Base-by-base conservation (phyloP, 2,329 filamentous ascomycete genomes). In the Atkinsonella hypoxylon region DNA sequence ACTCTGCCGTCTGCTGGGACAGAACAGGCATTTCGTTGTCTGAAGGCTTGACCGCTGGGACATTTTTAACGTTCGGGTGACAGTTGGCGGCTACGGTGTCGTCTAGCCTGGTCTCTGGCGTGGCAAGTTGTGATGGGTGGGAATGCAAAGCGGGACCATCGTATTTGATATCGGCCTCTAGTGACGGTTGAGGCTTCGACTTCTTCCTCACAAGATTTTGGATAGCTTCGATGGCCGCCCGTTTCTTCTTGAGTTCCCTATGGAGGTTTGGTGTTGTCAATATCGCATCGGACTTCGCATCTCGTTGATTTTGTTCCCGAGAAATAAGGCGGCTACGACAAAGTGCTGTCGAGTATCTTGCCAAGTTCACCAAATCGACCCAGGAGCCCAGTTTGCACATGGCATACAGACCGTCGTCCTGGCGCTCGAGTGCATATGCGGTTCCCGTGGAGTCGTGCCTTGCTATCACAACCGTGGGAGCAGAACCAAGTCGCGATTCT, bases 381-480 rank as follows among this genome's bases (percentile, higher is more conserved):
- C 84, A 87, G 18, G 70, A 65, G 2, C 79, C 83, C 42, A 93
- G 69, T 58, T 78, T 82, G 64, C 83, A 89, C 26, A 88, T 62
- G 11, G 79, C 77, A 62, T 87, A 90, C 3, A 84, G 69, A 1
- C 76, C 75, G 45, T 69, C 65, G 15, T 73, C 69, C 36, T 86
- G 79, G 22, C 79, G 74, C 67, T 90, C 86, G n/a, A 87, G 67
- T 12, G 76, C 82, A 61, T 80, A 85, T 0, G 78, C 55, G 36
- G 69, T 70, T 51, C 72, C 70, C 53, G 72, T 75, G 26, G 73
- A 68, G 42, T 83, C 78, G 43, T 77, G 72, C 52, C 78, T 72
- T 30, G 80, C 82, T 52, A 88, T 70, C 10, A 88, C 72, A 15
- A 87, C 68, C 52, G 74, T 75, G 13, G 75, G 70, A 11, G 67